phyloP scores from a whole-genome alignment of 2,329 filamentous ascomycete genomes.

The Hysterium pulicare region DNA sequence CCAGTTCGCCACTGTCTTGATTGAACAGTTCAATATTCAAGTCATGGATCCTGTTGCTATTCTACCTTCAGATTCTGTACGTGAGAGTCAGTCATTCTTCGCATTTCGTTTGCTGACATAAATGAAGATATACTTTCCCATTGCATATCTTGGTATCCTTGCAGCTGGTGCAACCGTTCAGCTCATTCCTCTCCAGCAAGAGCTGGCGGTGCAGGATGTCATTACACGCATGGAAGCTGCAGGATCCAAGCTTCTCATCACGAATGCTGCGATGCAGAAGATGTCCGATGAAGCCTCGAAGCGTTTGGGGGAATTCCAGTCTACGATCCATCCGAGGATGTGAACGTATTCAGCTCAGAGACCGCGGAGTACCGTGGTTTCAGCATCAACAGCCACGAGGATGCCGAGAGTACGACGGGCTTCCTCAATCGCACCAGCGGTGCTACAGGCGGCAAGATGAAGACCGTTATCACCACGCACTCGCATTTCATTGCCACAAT shows the following conservation, averaged over 20 bases:
- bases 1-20: constrained; percentile 10
- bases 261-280: constrained; percentile 10
- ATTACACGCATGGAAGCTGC: constrained; percentile 18
- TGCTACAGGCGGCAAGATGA: constrained; percentile 9
- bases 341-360: too few relatives aligned
- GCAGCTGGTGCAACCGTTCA: constrained; percentile 21
- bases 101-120: too few relatives aligned
- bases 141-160: constrained; percentile 18
- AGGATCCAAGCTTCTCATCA: constrained; percentile 19
- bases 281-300: constrained; percentile 12
- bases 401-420: constrained; percentile 11
- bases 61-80: too few relatives aligned
- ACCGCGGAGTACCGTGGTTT: too few relatives aligned
- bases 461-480: constrained; percentile 9
- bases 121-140: constrained; percentile 24
- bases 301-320: too few relatives aligned
- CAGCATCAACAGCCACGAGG: too few relatives aligned
- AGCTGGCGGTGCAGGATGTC: constrained; percentile 15
- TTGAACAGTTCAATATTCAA: constrained; percentile 8
- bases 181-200: constrained; percentile 19
- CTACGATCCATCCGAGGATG: too few relatives aligned
- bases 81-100: too few relatives aligned
- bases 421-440: constrained; percentile 15
- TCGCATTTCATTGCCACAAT: constrained; percentile 12
- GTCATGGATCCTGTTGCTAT: constrained; percentile 12